These are phyloP conservation scores for Botrytis sinoallii DNA, from an alignment of 2,329 filamentous ascomycete species.

Conservation along the genomic window DNA sequence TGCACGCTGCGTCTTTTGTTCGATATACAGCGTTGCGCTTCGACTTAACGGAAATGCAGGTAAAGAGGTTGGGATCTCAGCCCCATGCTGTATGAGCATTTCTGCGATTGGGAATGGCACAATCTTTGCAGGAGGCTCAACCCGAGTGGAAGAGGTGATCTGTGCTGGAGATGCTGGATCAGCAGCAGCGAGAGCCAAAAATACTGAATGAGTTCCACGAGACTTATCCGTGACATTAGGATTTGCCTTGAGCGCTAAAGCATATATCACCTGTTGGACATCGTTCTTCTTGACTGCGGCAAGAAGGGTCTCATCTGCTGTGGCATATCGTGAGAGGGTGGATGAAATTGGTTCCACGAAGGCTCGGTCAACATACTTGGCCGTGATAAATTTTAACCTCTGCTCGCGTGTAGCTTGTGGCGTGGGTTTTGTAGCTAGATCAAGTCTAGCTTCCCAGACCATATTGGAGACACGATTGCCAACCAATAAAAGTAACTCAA, in stretches of 20 bases:
- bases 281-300: conserved; percentile 96
- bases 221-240: conserved; percentile 85
- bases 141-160: conserved; percentile 44
- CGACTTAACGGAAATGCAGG: conserved; percentile 81
- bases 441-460: conserved; percentile 88
- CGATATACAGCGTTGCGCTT: conserved; percentile 78
- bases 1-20: conserved; percentile 62
- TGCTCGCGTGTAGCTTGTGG: conserved; percentile 83
- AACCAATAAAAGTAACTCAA: conserved; percentile 86
- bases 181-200: conserved; percentile 85
- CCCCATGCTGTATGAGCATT: conserved; percentile 88
- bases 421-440: conserved; percentile 66
- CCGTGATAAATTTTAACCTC: conserved; percentile 88
- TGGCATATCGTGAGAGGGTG: conserved; percentile 71
- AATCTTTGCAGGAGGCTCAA: conserved; percentile 44
- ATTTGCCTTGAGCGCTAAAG: conserved; percentile 79
- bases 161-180: conserved; percentile 77
- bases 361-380: conserved; percentile 84
- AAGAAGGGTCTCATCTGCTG: conserved; percentile 81
- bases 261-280: conserved; percentile 88
- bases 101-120: conserved; percentile 86
- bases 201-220: conserved; percentile 82
- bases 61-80: conserved; percentile 72
- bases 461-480: conserved; percentile 95
- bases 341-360: conserved; percentile 77